Conservation (phyloP, 139 green algal genomes). For the Pleodorina starrii region DNA sequence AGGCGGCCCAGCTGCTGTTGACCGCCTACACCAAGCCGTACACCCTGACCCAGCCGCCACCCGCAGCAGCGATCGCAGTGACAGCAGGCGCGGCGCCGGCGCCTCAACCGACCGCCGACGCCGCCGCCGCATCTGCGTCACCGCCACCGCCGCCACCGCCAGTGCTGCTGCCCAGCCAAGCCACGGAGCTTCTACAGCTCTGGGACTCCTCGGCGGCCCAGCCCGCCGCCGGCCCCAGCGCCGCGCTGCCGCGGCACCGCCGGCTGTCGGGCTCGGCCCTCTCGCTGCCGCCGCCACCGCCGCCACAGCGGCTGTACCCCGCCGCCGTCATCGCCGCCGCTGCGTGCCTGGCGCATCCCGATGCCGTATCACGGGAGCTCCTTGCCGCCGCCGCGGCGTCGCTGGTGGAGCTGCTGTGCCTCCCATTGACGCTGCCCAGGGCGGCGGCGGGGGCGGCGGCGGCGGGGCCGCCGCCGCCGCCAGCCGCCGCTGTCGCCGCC, state of each 20-base stretch:
- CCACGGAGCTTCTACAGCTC: neutral
- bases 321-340: constrained; percentile 22
- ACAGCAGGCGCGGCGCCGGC: neutral
- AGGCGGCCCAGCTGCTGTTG: constrained; percentile 34
- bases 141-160: neutral
- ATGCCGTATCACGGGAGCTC: neutral
- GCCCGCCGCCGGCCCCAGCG: neutral
- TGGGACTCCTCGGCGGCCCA: neutral
- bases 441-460: neutral
- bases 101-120: neutral
- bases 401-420: constrained; percentile 15
- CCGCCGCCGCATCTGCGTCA: neutral
- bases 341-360: constrained; percentile 13
- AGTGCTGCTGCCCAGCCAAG: neutral
- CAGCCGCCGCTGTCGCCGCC: neutral
- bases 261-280: neutral
- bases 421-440: neutral
- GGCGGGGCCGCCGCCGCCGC: neutral
- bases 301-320: constrained; percentile 3
- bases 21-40: constrained; percentile 4
- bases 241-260: neutral
- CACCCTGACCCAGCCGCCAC: neutral
- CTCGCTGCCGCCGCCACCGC: neutral
- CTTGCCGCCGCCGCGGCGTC: constrained; percentile 1
- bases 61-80: no score